These are phyloP conservation scores for Hericium rajendrae DNA, from an alignment of 768 basidiomycete species.

Conservation along the genomic window DNA sequence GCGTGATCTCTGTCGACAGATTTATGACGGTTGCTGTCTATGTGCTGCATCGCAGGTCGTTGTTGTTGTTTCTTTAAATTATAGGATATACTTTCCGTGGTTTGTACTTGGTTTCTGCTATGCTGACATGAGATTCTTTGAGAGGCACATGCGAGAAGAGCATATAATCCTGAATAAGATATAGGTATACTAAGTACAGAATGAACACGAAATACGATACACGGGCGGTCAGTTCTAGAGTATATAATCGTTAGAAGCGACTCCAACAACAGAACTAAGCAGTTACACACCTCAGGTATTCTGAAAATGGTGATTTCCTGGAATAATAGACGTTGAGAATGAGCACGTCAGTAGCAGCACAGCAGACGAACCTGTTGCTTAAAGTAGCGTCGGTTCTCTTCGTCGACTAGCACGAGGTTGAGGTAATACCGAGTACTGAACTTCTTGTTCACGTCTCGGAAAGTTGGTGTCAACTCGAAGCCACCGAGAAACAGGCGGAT, in stretches of 20 bases:
- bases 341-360: neutral
- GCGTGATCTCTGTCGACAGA: too few relatives aligned
- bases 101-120: neutral
- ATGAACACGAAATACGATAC: conserved; percentile 2
- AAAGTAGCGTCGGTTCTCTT: conserved; percentile 96
- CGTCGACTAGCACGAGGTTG: conserved; percentile 94
- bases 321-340: neutral
- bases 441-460: conserved; percentile 99
- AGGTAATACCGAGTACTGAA: conserved; percentile 96
- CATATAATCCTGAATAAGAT: neutral
- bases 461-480: conserved; percentile 96
- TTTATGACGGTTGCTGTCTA: neutral
- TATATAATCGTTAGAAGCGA: too few relatives aligned
- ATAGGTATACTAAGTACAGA: conserved; percentile 3
- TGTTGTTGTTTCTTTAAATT: neutral
- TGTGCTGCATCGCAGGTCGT: neutral
- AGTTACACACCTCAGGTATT: conserved; percentile 65
- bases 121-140: neutral
- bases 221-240: conserved; percentile 6
- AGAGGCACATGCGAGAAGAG: too few relatives aligned
- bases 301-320: conserved; percentile 85
- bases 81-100: neutral
- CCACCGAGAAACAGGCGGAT: conserved; percentile 97
- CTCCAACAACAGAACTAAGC: neutral
- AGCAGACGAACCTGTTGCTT: conserved; percentile 71